Evolutionary conservation across 2,329 filamentous ascomycete genomes (phyloP), one percentile per base, ranked within the genome.

Genomic region (Ophiosphaerella narmari): DNA sequence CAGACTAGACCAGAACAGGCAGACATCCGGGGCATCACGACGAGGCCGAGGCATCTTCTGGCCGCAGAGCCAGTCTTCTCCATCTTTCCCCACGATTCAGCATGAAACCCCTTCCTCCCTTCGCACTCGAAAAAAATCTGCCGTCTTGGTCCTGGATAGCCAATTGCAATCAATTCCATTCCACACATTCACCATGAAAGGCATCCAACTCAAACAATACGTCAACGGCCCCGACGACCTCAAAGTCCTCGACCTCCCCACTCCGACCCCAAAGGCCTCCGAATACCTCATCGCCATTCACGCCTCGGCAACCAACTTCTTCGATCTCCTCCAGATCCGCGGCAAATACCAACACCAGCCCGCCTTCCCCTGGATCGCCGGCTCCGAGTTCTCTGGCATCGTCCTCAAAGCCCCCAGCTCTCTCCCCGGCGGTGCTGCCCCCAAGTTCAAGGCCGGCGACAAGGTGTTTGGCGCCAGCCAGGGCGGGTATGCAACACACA

Each of bases 301-400:
- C 74, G 90, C 93, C 39, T 83, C 89, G 0, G 93, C 91, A 16
- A 90, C 90, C 66, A 97, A 97, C 78, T 97, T 97, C 82, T 97
- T 97, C 79, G 93, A 97, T 73, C 88, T 96, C 50, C 85, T 97
- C 46, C 93, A 97, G 71, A 91, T 97, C 68, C 88, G 91, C 68
- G 93, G 93, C 48, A 96, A 95, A 83, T 97, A 97, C 76, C 93
- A 97, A 71, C 83, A 90, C 70, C 92, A 97, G 66, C 91, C 91
- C 0, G 85, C 88, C 0, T 86, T 97, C 41, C 92, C 92, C 29
- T 96, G 92, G 91, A 77, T 93, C 42, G 85, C 90, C 0, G 93
- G 93, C 53, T 84, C 84, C 67, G 93, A 97, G 71, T 97, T 97
- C 77, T 85, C 90, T 21, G 93, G 93, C 57, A 80, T 86, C 5